These are phyloP conservation scores for Diaporthe helianthi DNA, from an alignment of 2,329 filamentous ascomycete species.

Conservation along the genomic window DNA sequence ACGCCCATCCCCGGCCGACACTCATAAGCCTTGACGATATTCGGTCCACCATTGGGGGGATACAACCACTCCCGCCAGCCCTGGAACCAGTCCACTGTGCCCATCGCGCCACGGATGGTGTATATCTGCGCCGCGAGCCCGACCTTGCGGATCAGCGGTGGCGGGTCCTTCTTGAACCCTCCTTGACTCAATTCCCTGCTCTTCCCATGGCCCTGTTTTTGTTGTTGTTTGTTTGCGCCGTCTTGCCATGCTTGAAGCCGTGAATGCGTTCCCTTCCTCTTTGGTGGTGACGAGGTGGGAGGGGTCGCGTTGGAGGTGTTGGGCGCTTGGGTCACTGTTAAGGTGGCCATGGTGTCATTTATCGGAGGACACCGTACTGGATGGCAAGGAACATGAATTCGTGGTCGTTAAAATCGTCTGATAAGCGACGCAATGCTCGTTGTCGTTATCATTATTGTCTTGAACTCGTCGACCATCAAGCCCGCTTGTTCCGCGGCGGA, in stretches of 20 bases:
- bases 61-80: slow-evolving; percentile 31
- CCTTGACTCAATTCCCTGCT: neutral
- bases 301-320: neutral
- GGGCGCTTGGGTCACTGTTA: neutral
- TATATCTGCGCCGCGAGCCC: slow-evolving; percentile 29
- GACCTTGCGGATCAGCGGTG: slow-evolving; percentile 29
- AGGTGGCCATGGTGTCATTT: neutral
- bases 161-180: slow-evolving; percentile 18
- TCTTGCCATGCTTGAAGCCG: slow-evolving; percentile 9
- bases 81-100: slow-evolving; percentile 25
- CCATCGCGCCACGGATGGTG: slow-evolving; percentile 19
- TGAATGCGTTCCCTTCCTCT: neutral
- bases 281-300: neutral
- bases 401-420: neutral
- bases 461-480: neutral
- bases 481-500: slow-evolving; percentile 23
- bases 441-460: neutral
- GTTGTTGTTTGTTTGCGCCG: slow-evolving; percentile 6
- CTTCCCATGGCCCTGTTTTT: neutral
- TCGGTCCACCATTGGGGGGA: slow-evolving; percentile 15
- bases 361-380: neutral
- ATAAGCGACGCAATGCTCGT: neutral
- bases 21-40: slow-evolving; percentile 31
- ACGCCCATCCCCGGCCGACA: slow-evolving; percentile 14
- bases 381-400: neutral